Evolutionary conservation across 2,329 filamentous ascomycete genomes (phyloP).

Genomic region (Cordyceps pruinosa): DNA sequence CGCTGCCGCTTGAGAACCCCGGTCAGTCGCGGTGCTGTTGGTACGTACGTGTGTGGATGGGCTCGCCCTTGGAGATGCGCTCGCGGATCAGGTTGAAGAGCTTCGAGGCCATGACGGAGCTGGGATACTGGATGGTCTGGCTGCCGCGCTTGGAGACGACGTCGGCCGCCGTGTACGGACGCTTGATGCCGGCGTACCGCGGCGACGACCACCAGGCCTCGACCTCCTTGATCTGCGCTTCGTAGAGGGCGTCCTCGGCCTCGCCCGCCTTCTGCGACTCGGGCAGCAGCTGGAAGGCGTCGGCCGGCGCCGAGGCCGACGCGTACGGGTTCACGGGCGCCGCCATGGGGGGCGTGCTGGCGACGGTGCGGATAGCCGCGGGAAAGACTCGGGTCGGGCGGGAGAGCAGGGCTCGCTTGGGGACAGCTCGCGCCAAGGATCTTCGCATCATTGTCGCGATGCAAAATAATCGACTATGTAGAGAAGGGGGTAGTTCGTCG

Average conservation of each 20-base stretch:
- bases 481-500: no score
- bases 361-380: constrained; percentile 24
- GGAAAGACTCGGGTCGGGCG: not conserved
- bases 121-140: constrained; percentile 80
- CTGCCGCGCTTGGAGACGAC: constrained; percentile 90
- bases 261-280: constrained; percentile 69
- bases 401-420: constrained; percentile 9
- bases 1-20: no score
- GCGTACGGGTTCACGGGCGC: constrained; percentile 27
- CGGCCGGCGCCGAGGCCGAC: constrained; percentile 42
- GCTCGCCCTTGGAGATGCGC: constrained; percentile 68
- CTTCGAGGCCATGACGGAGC: constrained; percentile 91
- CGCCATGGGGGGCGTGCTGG: constrained; percentile 25
- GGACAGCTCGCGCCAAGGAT: constrained; percentile 1
- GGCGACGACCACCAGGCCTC: constrained; percentile 85
- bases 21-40: no score
- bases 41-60: constrained; percentile 79
- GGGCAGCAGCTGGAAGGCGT: constrained; percentile 79
- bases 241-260: constrained; percentile 79
- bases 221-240: constrained; percentile 77
- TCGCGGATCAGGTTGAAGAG: constrained; percentile 84
- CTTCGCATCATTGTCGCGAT: constrained; percentile 11
- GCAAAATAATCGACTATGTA: not conserved
- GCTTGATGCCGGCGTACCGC: constrained; percentile 80
- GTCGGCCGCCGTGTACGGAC: constrained; percentile 84